phyloP scores from a whole-genome alignment of 2,329 filamentous ascomycete species.

The Colletotrichum phormii region DNA sequence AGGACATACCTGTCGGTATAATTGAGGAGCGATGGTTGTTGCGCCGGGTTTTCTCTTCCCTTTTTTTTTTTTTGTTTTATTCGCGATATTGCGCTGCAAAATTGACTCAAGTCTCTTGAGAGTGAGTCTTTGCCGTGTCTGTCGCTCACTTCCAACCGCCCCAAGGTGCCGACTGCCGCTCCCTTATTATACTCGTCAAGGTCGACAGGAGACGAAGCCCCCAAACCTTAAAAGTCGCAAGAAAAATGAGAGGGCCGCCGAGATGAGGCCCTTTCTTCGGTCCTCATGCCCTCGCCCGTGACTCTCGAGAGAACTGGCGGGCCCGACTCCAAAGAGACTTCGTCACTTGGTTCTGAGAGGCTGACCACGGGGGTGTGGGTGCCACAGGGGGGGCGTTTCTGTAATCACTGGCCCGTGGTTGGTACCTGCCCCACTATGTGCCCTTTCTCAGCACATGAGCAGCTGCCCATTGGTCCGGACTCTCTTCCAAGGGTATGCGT shows the following conservation, averaged over 20 bases:
- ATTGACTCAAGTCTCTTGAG: conserved; percentile 1
- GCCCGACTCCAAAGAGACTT: conserved; percentile 3
- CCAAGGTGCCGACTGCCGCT: background rate
- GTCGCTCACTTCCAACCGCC: background rate
- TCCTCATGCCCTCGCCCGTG: conserved; percentile 2
- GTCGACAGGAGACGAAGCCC: background rate
- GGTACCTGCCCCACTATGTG: conserved; percentile 1
- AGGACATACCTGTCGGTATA: conserved; percentile 12
- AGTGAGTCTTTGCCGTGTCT: background rate
- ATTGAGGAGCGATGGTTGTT: conserved; percentile 2
- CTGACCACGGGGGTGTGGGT: conserved; percentile 18
- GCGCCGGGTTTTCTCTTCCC: background rate
- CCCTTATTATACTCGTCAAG: conserved; percentile 10
- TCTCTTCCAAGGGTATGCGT: background rate
- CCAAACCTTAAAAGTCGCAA: conserved; percentile 4
- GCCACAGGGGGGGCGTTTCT: background rate
- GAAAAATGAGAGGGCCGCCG: background rate
- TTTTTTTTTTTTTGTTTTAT: background rate
- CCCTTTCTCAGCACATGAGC: conserved; percentile 17
- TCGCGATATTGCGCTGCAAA: background rate
- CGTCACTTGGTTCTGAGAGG: conserved; percentile 15
- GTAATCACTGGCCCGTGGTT: conserved; percentile 25
- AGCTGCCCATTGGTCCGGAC: conserved; percentile 6
- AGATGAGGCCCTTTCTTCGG: background rate
- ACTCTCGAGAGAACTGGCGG: background rate